phyloP scores from a whole-genome alignment of 129 eudicot species.

The Arctium minus region DNA sequence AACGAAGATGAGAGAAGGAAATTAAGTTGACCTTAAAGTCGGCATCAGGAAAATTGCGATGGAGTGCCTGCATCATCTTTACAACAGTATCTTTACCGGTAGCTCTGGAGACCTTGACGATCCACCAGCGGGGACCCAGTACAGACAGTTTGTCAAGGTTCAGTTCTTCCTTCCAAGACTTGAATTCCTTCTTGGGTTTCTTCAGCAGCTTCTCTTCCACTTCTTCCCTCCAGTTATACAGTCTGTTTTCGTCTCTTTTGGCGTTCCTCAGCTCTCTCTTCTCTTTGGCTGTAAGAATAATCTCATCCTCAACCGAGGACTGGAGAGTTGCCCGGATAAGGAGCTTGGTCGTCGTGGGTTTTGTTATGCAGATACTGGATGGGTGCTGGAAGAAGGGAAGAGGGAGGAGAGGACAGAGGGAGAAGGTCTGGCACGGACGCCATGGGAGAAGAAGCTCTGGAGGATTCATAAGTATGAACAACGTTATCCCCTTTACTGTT shows the following conservation, averaged over 20 bases:
- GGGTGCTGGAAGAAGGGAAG: background rate
- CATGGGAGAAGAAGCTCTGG: slow-evolving; percentile 64
- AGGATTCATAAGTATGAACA: slow-evolving; percentile 31
- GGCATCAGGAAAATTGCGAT: slow-evolving; percentile 43
- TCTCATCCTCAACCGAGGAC: slow-evolving; percentile 14
- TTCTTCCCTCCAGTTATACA: slow-evolving; percentile 71
- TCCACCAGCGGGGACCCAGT: slow-evolving; percentile 95
- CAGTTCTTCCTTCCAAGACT: slow-evolving; percentile 78
- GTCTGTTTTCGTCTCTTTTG: slow-evolving; percentile 57
- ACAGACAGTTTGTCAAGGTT: slow-evolving; percentile 65
- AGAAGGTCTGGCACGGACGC: slow-evolving; percentile 35
- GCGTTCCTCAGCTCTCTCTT: slow-evolving; percentile 64
- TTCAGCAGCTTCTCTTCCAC: slow-evolving; percentile 67
- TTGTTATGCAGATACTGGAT: slow-evolving; percentile 9
- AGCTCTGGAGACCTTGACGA: slow-evolving; percentile 62
- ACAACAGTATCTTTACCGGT: slow-evolving; percentile 49
- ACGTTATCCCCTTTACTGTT: background rate
- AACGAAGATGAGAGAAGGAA: background rate
- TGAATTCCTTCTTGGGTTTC: slow-evolving; percentile 58
- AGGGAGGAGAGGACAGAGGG: slow-evolving; percentile 15
- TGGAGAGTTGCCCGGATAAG: slow-evolving; percentile 25
- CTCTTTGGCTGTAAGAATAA: slow-evolving; percentile 43
- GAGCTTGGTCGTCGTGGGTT: slow-evolving; percentile 2
- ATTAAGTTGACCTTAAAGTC: slow-evolving; percentile 50
- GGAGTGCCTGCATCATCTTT: slow-evolving; percentile 43